Conservation (phyloP, 2,329 filamentous ascomycete genomes). For the Pyrenophora seminiperda region DNA sequence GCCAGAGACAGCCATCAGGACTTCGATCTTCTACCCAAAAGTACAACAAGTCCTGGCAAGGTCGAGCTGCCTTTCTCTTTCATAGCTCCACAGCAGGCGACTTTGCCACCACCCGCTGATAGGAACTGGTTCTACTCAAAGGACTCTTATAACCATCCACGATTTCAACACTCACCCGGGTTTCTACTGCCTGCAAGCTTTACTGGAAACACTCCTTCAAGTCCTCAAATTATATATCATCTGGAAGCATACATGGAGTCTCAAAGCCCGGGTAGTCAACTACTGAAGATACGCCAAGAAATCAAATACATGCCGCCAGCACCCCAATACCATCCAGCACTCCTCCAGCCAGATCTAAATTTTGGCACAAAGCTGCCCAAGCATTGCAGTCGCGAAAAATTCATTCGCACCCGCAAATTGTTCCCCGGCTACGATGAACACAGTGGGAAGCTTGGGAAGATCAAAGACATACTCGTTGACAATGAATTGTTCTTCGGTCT, state of each 20-base stretch:
- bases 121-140: conserved; percentile 21
- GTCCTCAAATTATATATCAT: conserved; percentile 24
- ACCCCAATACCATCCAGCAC: conserved; percentile 22
- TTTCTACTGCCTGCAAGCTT: conserved; percentile 27
- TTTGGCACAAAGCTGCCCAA: conserved; percentile 22
- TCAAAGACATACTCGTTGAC: conserved; percentile 29
- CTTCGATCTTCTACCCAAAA: conserved; percentile 30
- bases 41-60: conserved; percentile 23
- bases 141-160: conserved; percentile 28
- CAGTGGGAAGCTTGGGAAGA: conserved; percentile 23
- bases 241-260: conserved; percentile 22
- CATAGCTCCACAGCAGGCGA: conserved; percentile 27
- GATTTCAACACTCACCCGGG: conserved; percentile 34
- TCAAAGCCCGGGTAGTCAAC: conserved; percentile 1
- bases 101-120: conserved; percentile 18
- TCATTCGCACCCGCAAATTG: conserved; percentile 32
- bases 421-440: conserved; percentile 25
- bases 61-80: conserved; percentile 37
- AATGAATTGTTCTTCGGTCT: conserved; percentile 32
- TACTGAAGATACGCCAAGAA: conserved; percentile 15
- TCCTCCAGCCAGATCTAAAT: conserved; percentile 24
- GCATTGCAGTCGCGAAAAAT: conserved; percentile 25
- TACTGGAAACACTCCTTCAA: background rate
- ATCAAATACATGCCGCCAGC: conserved; percentile 15
- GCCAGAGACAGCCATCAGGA: conserved; percentile 23